Percentiles rank a stretch among this genome's conserved stretches.
phyloP scores from a whole-genome alignment of 495 filamentous ascomycete genomes.

The Xylaria telfairii region DNA sequence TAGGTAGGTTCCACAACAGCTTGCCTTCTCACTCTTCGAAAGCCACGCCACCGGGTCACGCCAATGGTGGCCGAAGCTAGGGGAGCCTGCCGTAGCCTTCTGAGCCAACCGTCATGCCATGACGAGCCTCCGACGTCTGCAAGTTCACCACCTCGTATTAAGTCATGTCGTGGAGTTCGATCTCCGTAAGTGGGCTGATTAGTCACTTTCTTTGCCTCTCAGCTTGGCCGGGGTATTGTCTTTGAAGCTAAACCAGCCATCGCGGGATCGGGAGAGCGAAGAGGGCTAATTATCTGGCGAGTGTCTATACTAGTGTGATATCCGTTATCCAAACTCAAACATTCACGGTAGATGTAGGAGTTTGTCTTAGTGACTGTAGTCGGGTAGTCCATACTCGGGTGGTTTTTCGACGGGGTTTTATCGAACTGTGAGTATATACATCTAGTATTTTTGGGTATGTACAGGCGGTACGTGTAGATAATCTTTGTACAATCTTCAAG shows the following conservation, averaged over 20 bases:
- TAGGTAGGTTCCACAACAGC: slow-evolving; percentile 4
- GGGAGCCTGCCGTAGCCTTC: background rate
- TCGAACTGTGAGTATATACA: slow-evolving; percentile 9
- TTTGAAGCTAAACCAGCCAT: background rate
- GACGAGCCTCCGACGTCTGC: background rate
- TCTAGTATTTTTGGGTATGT: slow-evolving; percentile 18
- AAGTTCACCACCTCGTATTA: slow-evolving; percentile 6
- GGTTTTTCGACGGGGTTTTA: background rate
- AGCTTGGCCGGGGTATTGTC: slow-evolving; percentile 22
- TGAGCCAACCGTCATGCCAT: slow-evolving; percentile 4
- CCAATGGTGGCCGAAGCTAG: slow-evolving; percentile 17
- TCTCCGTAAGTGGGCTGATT: background rate
- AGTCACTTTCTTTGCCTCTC: slow-evolving; percentile 3
- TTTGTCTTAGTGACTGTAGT: background rate
- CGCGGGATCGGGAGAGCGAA: background rate
- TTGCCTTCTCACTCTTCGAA: background rate
- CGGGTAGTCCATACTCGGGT: background rate
- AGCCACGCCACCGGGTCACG: background rate
- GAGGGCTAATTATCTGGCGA: background rate
- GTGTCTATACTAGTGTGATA: background rate
- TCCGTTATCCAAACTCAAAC: background rate
- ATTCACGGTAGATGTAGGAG: background rate
- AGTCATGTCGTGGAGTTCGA: slow-evolving; percentile 15
- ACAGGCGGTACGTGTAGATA: slow-evolving; percentile 3
- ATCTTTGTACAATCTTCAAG: slow-evolving; percentile 18